Percentiles rank a stretch among this genome's conserved stretches.
These are phyloP conservation scores for Phyllostachys edulis DNA, from an alignment of 176 grass and related monocot genomes.

Conservation along the genomic window DNA sequence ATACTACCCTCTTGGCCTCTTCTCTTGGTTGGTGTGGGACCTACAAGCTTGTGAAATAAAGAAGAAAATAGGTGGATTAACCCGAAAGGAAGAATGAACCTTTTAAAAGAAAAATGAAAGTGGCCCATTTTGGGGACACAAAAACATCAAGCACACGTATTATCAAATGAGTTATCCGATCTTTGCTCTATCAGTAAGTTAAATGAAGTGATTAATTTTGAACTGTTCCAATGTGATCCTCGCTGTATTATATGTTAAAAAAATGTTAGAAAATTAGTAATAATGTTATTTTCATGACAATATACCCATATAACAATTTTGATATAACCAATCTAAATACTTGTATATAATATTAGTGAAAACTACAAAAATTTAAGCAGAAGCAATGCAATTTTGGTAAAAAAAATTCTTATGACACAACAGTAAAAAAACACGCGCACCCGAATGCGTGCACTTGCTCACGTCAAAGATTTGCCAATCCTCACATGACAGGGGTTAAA, in stretches of 20 bases:
- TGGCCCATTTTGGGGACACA: not conserved
- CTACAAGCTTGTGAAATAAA: not conserved
- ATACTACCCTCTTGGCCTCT: not conserved
- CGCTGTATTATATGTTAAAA: not conserved
- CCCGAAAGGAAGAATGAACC: not conserved
- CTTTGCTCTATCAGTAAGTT: not conserved
- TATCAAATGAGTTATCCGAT: not conserved
- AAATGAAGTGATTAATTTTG: not conserved
- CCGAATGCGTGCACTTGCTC: not conserved
- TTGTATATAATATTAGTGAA: not conserved
- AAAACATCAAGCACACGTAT: not conserved
- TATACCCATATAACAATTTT: not conserved
- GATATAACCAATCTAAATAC: not conserved
- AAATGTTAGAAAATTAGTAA: not conserved
- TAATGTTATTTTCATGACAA: not conserved
- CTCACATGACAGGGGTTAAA: not conserved
- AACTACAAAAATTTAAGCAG: too few species aligned
- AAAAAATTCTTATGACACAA: not conserved
- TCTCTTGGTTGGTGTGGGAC: not conserved
- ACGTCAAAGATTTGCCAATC: not conserved
- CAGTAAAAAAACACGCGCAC: not conserved
- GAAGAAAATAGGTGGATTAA: constrained; percentile 5
- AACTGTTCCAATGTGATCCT: not conserved
- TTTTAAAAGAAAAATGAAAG: not conserved
- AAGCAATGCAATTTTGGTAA: too few species aligned